Base-by-base conservation (phyloP, 2,329 filamentous ascomycete species). In the Aspergillus sp. region DNA sequence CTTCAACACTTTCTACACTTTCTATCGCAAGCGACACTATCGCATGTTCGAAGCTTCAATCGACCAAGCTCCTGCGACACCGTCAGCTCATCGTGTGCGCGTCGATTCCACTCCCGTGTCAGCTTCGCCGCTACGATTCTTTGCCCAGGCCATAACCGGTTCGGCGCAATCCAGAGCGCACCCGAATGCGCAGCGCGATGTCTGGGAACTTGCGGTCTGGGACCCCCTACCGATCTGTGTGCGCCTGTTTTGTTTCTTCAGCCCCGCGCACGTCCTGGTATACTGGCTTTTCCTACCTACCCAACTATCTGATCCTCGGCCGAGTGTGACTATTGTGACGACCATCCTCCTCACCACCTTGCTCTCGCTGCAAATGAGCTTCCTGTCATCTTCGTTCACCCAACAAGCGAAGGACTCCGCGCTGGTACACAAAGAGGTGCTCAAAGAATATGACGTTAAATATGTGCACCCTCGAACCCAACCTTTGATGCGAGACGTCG, bases 391-490 rank as follows among this genome's bases (percentile, higher is more conserved):
- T 2, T 87, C 83, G 36, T 98, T 94, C 75, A 83, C 85, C 3
- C 93, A 94, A 72, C 93, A 98, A 73, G 86, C 86, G 61, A 96
- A 92, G 72, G 95, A 99, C 74, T 86, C 86, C 2, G 83, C 87
- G 2, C 84, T 97, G 51, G 90, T 99, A 59, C 92, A 96, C 67
- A 92, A 90, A 67, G 91, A 98, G 76, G 94, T 98, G 5, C 83
- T 98, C 77, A 89, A 92, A 73, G 95, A 99, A 77, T 99, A 99
- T 72, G 92, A 98, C 72, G 91, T 87, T 67, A 99, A 99, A 78
- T 97, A 90, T 71, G 95, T 99, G 1, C 92, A 96, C 70, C 95
- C 95, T 2, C 85, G 88, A 11, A 85, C 96, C n/a, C 90, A 96
- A 67, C 90, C 90, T 7, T 81, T 90, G 5, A 90, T 96, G 65